Evolutionary conservation across 1,284 basidiomycete genomes (phyloP).

Genomic region (Rhodotorula sp.): DNA sequence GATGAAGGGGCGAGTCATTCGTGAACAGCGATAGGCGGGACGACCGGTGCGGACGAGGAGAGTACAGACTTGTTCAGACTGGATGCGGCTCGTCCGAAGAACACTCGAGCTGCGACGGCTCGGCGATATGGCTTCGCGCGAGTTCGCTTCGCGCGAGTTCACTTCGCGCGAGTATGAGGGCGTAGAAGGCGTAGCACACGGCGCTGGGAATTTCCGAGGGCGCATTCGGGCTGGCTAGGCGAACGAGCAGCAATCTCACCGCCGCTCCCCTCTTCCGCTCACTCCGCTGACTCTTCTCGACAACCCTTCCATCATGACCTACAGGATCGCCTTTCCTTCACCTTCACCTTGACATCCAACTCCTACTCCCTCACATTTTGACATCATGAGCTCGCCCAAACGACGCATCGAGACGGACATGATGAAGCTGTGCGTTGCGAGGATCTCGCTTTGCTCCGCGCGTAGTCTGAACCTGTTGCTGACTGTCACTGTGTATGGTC

Average conservation of each 20-base stretch:
- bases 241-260: neutral
- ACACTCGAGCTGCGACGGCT: no score
- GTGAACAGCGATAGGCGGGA: no score
- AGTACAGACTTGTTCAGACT: no score
- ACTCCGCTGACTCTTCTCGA: neutral
- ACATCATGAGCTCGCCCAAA: constrained; percentile 63
- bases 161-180: no score
- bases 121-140: no score
- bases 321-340: neutral
- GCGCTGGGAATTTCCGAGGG: no score
- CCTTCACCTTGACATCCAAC: neutral
- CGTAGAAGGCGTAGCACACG: no score
- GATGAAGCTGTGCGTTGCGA: constrained; percentile 82
- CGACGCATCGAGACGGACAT: constrained; percentile 98
- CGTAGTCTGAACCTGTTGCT: neutral
- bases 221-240: no score
- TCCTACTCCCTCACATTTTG: constrained; percentile 31
- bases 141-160: no score
- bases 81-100: no score
- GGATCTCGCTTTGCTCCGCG: constrained; percentile 26
- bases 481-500: neutral
- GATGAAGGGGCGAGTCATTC: no score
- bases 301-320: neutral
- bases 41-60: no score
- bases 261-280: neutral